phyloP scores from a whole-genome alignment of 352 stramenopile species.

The Thraustochytrium striatum region DNA sequence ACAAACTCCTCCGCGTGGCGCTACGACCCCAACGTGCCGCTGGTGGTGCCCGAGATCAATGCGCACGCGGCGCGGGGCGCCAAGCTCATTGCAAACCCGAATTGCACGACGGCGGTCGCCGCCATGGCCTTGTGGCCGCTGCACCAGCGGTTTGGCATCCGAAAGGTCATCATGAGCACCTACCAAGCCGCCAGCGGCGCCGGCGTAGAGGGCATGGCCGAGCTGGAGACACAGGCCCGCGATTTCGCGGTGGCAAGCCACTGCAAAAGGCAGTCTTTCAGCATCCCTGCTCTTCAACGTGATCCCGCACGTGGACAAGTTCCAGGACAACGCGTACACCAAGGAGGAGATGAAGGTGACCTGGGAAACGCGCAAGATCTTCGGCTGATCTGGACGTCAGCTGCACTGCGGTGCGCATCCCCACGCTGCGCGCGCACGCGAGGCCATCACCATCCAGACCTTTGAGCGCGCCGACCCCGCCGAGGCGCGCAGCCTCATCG shows the following conservation, averaged over 20 bases:
- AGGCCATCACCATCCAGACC: constrained; percentile 52
- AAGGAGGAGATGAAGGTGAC: constrained; percentile 56
- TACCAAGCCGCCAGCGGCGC: constrained; percentile 64
- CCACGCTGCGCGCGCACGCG: constrained; percentile 50
- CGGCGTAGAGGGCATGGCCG: constrained; percentile 49
- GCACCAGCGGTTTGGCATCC: constrained; percentile 80
- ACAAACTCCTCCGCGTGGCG: constrained; percentile 53
- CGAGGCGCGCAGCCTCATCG: constrained; percentile 32
- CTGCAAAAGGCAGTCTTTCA: constrained; percentile 78
- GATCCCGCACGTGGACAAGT: constrained; percentile 98
- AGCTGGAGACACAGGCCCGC: constrained; percentile 52
- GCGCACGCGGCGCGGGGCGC: constrained; percentile 58
- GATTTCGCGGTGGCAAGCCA: constrained; percentile 67
- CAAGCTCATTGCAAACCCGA: constrained; percentile 62
- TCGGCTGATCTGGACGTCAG: constrained; percentile 40
- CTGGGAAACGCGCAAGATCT: constrained; percentile 54
- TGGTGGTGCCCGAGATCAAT: constrained; percentile 54
- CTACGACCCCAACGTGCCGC: constrained; percentile 40
- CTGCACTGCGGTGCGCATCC: constrained; percentile 50
- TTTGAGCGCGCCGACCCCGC: neutral
- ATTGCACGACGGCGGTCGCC: constrained; percentile 54
- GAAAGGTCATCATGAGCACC: constrained; percentile 47
- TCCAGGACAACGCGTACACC: constrained; percentile 69
- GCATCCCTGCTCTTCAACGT: constrained; percentile 97
- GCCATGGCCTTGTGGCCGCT: constrained; percentile 51